Conservation (phyloP, 805 yeast genomes). For the Kregervanrija pseudodelftensis region DNA sequence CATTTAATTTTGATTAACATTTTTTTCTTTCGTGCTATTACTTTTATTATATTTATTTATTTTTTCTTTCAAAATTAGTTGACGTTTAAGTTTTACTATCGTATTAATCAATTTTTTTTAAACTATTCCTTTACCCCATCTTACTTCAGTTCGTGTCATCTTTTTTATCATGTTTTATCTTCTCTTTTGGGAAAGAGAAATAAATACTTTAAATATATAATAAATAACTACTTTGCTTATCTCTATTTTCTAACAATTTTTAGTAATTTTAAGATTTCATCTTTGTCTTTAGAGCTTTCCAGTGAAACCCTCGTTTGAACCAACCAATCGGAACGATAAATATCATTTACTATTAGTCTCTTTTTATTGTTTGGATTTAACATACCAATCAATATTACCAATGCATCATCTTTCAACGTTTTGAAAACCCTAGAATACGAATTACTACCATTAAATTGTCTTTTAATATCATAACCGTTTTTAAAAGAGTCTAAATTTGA, state of each 20-base stretch:
- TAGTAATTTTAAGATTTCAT: slow-evolving; percentile 17
- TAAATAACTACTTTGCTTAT: no score
- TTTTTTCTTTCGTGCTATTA: no score
- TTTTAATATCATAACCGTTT: slow-evolving; percentile 16
- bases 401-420: slow-evolving; percentile 7
- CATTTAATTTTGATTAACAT: no score
- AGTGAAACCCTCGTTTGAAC: slow-evolving; percentile 19
- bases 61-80: no score
- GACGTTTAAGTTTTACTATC: no score
- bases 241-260: slow-evolving; percentile 2
- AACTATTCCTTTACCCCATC: no score
- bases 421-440: slow-evolving; percentile 7
- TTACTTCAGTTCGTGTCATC: not conserved
- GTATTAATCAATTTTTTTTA: no score
- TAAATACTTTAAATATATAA: slow-evolving; percentile 1
- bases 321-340: slow-evolving; percentile 25
- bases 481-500: slow-evolving; percentile 9
- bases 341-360: slow-evolving; percentile 16
- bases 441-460: slow-evolving; percentile 3
- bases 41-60: no score
- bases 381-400: slow-evolving; percentile 18
- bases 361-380: slow-evolving; percentile 23
- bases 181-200: not conserved
- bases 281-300: slow-evolving; percentile 16
- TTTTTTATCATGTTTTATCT: not conserved